Percentiles rank a stretch among this genome's conserved stretches.
Conservation (phyloP, 73 alveolate genomes). For the Uronychia setigera region DNA sequence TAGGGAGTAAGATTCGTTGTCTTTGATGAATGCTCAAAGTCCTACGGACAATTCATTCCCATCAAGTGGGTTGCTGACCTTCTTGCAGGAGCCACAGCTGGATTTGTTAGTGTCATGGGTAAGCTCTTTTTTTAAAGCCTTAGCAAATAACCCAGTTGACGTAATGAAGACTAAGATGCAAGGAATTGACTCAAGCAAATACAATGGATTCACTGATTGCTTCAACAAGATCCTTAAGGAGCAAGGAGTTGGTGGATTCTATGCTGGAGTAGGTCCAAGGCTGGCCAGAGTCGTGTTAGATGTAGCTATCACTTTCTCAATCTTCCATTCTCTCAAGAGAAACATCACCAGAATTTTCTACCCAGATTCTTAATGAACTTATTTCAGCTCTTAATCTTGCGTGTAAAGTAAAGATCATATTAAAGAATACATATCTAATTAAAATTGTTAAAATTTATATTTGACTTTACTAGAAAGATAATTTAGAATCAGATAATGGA, state of each 20-base stretch:
- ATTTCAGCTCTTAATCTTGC: conserved; percentile 32
- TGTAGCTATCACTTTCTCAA: conserved; percentile 89
- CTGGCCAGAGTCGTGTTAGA: conserved; percentile 89
- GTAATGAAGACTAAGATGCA: conserved; percentile 87
- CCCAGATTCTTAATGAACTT: too few species aligned
- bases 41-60: conserved; percentile 23
- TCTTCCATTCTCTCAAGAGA: conserved; percentile 79
- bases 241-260: conserved; percentile 88
- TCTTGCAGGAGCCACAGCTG: conserved; percentile 93
- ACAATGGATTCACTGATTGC: conserved; percentile 77
- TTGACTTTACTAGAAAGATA: too few species aligned
- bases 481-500: too few species aligned
- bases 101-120: conserved; percentile 81
- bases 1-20: conserved; percentile 92
- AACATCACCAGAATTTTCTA: conserved; percentile 3
- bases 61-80: conserved; percentile 56
- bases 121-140: background rate
- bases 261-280: conserved; percentile 92
- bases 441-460: too few species aligned
- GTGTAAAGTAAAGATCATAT: too few species aligned
- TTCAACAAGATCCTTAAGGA: conserved; percentile 52
- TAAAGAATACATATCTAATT: too few species aligned
- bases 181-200: conserved; percentile 87
- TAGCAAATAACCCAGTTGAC: conserved; percentile 87
- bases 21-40: conserved; percentile 77